Conservation (phyloP, 257 asterid species). For the Galeopsis tetrahit region DNA sequence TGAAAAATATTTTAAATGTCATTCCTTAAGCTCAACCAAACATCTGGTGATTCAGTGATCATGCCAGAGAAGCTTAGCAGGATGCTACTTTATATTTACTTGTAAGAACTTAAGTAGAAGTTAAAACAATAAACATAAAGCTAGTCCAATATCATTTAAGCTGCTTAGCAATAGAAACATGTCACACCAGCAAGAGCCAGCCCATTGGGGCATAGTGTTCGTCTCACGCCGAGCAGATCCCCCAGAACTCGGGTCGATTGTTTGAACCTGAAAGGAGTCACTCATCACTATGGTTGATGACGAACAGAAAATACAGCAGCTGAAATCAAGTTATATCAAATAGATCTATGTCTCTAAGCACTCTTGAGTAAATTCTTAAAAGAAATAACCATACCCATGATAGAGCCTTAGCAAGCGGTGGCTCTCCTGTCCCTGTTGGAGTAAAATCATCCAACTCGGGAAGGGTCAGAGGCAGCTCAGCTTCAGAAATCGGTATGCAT, state of each 20-base stretch:
- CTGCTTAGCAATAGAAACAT: constrained; percentile 29
- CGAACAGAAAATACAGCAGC: constrained; percentile 8
- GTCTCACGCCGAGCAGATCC: constrained; percentile 85
- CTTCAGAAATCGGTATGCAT: constrained; percentile 80
- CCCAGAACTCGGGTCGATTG: constrained; percentile 67
- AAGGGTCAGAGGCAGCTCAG: constrained; percentile 88
- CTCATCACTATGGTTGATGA: constrained; percentile 28
- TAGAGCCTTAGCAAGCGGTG: constrained; percentile 85
- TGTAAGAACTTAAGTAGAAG: constrained; percentile 16
- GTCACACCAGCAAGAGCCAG: constrained; percentile 98
- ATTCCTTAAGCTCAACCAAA: not conserved
- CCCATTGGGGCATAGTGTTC: constrained; percentile 99
- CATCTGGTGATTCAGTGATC: not conserved
- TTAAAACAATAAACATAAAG: constrained; percentile 16
- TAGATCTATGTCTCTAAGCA: not conserved
- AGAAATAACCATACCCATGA: constrained; percentile 76
- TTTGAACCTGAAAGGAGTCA: constrained; percentile 61
- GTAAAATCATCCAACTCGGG: constrained; percentile 96
- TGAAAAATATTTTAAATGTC: constrained; percentile 8
- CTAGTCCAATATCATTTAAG: constrained; percentile 23
- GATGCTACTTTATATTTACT: not conserved
- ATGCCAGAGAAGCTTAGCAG: constrained; percentile 11
- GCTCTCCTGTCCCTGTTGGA: constrained; percentile 98
- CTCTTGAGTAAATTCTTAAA: constrained; percentile 12
- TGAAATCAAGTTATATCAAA: constrained; percentile 15